phyloP scores from a whole-genome alignment of 768 basidiomycete species.

The Kwoniella botswanensis region DNA sequence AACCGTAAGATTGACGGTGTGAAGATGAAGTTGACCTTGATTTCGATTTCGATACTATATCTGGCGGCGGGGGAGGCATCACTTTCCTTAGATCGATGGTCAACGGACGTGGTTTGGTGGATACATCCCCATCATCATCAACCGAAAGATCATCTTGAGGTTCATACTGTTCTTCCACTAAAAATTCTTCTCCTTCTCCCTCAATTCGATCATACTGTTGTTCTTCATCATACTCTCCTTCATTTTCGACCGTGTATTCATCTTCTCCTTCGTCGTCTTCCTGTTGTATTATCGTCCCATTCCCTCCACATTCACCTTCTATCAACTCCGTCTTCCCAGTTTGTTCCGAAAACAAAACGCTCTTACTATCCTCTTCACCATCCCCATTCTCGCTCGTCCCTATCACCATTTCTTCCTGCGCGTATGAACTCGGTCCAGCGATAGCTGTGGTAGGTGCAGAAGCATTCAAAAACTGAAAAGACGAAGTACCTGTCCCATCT shows the following conservation, averaged over 20 bases:
- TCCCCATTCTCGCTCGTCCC: conserved; percentile 23
- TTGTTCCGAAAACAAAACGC: conserved; percentile 26
- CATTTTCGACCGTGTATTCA: background rate
- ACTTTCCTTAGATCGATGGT: conserved; percentile 20
- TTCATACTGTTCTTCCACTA: conserved; percentile 14
- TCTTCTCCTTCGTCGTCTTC: background rate
- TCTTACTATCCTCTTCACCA: conserved; percentile 20
- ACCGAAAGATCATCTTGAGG: conserved; percentile 1
- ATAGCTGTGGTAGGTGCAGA: conserved; percentile 20
- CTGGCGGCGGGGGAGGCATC: conserved; percentile 26
- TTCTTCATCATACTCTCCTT: background rate
- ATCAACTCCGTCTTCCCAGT: conserved; percentile 14
- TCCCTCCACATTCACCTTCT: conserved; percentile 4
- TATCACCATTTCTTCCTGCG: background rate
- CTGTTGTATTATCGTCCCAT: background rate
- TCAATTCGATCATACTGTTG: background rate
- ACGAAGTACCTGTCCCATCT: background rate
- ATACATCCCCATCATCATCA: conserved; percentile 1
- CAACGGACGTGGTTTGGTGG: background rate
- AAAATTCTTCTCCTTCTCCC: background rate
- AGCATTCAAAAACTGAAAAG: conserved; percentile 8
- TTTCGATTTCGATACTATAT: conserved; percentile 16
- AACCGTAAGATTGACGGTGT: conserved; percentile 3
- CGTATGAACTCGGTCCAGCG: conserved; percentile 25
- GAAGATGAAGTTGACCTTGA: conserved; percentile 17